Evolutionary conservation across 1,284 basidiomycete species (phyloP), one percentile per base, ranked within the genome.

Genomic region (Porogramme epimiltina): DNA sequence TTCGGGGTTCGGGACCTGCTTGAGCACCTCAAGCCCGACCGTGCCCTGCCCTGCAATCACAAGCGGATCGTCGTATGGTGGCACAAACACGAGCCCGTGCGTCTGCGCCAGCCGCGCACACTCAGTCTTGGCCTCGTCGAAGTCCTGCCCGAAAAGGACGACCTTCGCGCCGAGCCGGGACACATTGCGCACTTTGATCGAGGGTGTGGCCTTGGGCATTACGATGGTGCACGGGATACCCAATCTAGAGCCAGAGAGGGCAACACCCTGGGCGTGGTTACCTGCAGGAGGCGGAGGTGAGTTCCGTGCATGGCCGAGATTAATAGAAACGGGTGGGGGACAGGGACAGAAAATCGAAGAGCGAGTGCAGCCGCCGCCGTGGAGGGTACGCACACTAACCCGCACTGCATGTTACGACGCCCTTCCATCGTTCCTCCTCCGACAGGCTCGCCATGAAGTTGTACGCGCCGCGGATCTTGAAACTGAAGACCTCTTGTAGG

Each of bases 41-140:
- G 97, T 99, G 4, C 96, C 97, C 70, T 99, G 97, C 0, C 97
- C 97, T 0, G 97, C 96, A 59, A 99, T 95, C 62, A 99, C 89
- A 54, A 94, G 82, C 1, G 97, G 97, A 62, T 99, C 92, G 66
- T 99, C 97, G 68, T 97, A 99, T 0, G 97, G 97, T 0, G 97
- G 97, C 23, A 99, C 93, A 64, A 98, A 95, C 10, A 88, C 82
- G 47, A 99, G 81, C 0, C 89, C 89, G 62, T 96, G 85, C 4
- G 76, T 73, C 10, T 78, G 69, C 18, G 92, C 91, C 28, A 98
- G 83, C 19, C 95, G 85, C 1, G 88, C 85, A 67, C 96, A 99
- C 71, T 99, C 97, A 9, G 81, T 81, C 71, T 99, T 99, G 33
- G 97, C 96, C 65, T 89, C 96, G 72, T 99, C 96, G 66, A 99